Percentiles rank a stretch among this genome's conserved stretches.
Conservation (phyloP, 1,139 yeast genomes). For the Pneumocystis murina region DNA sequence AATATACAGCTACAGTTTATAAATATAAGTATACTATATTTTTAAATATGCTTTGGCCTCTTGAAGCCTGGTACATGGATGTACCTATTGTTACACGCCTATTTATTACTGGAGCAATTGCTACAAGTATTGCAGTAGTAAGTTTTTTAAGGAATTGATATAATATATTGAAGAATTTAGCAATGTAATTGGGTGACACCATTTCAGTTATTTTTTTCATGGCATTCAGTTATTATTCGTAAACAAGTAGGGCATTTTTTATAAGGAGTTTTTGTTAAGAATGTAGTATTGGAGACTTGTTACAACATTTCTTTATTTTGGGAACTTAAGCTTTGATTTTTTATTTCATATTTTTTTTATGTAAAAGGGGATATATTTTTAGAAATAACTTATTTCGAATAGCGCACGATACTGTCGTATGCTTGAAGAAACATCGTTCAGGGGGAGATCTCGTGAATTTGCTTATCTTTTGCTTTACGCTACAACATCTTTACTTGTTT, state of each 20-base stretch:
- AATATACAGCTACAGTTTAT: no score
- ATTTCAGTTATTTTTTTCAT: constrained; percentile 22
- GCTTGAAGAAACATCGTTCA: constrained; percentile 28
- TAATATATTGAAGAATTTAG: constrained; percentile 6
- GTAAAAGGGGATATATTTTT: constrained; percentile 1
- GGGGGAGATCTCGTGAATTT: constrained; percentile 26
- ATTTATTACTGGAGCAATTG: neutral
- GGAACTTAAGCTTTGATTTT: constrained; percentile 27
- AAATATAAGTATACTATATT: no score
- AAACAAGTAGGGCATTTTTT: constrained; percentile 19
- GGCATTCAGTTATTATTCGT: constrained; percentile 23
- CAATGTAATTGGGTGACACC: constrained; percentile 17
- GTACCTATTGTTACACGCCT: neutral
- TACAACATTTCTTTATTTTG: constrained; percentile 32
- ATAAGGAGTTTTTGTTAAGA: constrained; percentile 12
- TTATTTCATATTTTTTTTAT: constrained; percentile 27
- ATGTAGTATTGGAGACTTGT: constrained; percentile 30
- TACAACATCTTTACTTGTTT: constrained; percentile 20
- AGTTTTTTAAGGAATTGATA: constrained; percentile 18
- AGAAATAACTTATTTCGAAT: constrained; percentile 9
- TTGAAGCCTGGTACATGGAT: neutral
- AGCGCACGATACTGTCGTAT: constrained; percentile 25
- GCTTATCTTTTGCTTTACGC: constrained; percentile 29
- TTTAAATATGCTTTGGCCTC: neutral
- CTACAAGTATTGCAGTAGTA: constrained; percentile 12